A percentile compares a stretch with the other conserved stretches of the same genome.
Evolutionary conservation across 75 land plant genomes (phyloP).

Genomic region (Pinus albicaulis): DNA sequence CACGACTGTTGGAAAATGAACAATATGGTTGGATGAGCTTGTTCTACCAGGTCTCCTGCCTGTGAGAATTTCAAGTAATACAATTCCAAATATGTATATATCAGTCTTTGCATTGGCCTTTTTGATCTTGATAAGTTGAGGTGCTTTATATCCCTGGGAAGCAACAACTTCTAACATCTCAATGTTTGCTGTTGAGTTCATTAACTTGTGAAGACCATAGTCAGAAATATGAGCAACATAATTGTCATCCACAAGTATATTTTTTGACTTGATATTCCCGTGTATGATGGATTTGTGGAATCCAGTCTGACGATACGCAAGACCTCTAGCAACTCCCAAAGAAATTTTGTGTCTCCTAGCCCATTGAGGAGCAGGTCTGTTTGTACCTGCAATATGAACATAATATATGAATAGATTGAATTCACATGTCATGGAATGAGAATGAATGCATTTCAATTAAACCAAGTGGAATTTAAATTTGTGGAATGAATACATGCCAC

Average conservation of each 20-base stretch:
- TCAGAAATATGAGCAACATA: conserved; percentile 28
- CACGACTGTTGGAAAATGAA: no score
- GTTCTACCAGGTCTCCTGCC: no score
- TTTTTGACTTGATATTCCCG: conserved; percentile 35
- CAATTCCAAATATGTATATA: no score
- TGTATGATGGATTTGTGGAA: conserved; percentile 19
- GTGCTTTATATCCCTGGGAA: no score
- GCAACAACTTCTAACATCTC: no score
- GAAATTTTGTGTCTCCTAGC: conserved; percentile 38
- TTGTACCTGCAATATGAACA: conserved; percentile 28
- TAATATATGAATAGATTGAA: background rate
- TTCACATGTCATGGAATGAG: background rate
- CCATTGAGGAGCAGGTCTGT: conserved; percentile 19
- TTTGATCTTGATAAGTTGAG: no score
- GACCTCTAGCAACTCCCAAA: conserved; percentile 32
- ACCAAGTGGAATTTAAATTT: background rate
- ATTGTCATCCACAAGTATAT: conserved; percentile 33
- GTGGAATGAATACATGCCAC: background rate
- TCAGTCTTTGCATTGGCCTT: no score
- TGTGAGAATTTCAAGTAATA: no score
- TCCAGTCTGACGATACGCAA: conserved; percentile 26
- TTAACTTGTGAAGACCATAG: no score
- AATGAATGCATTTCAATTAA: background rate
- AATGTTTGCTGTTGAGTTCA: no score
- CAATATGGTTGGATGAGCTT: no score